Evolutionary conservation across 129 eudicot species (phyloP), one percentile per base, ranked within the genome.

Genomic region (Flaveria linearis): DNA sequence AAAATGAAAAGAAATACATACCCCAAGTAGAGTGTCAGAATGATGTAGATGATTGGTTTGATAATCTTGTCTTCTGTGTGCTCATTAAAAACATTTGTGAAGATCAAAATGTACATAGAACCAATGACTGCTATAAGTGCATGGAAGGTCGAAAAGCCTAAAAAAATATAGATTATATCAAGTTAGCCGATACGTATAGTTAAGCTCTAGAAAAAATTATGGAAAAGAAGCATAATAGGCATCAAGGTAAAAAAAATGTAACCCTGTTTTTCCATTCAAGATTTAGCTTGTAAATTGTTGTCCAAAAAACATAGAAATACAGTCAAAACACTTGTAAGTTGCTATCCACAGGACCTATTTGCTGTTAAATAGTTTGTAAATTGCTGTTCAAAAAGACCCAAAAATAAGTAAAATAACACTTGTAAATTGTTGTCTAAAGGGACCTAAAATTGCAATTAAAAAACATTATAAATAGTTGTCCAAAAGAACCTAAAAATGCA

Each of bases 141-240:
- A 78, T 91, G 97, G 85, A 88, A 86, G 46, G 95, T 88, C 52
- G 92, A 91, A 82, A 91, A 88, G 57, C 97, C 92, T 84, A 92
- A 86, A 80, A 47, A 66, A 49, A 17, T 22, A 46, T 16, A 45
- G 23, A 9, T 42, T 26, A 60, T 25, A 60, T 58, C 46, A 58
- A 18, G 57, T 82, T 65, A 73, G 71, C 51, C 30, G 18, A 49
- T 46, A 79, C 26, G 2, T 15, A 49, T 30, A 4, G 5, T 30
- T 30, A 30, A 30, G 36, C 36, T 30, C 5, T 30, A 30, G 36
- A 30, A 30, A 30, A 30, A 30, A 30, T 0, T 30, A 30, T 30
- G 36, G 36, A 4, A 30, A 30, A 30, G 5, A 30, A 30, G 36
- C 36, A 30, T 3, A 30, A 36, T 36, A 17, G 23, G 10, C 39